Percentiles rank a stretch among this genome's conserved stretches.
Conservation (phyloP, 495 filamentous ascomycete species). For the Hypoxylon subgilvum region DNA sequence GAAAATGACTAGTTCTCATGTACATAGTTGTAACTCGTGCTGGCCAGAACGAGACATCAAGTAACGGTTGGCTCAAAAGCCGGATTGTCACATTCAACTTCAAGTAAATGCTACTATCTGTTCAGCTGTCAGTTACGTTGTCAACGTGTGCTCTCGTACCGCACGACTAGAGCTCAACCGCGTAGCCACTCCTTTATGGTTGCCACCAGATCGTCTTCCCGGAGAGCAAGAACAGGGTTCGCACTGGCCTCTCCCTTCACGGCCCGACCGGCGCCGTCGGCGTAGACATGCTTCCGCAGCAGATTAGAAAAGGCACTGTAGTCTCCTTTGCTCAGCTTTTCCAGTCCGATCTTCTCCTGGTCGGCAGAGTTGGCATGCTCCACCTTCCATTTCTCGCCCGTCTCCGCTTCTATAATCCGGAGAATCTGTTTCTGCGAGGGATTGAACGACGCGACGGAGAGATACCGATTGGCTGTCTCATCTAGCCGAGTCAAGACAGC, state of each 20-base stretch:
- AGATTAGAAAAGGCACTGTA: conserved; percentile 52
- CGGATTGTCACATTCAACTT: conserved; percentile 2
- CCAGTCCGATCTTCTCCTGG: conserved; percentile 50
- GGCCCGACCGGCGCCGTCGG: conserved; percentile 55
- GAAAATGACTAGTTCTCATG: conserved; percentile 1
- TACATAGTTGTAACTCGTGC: conserved; percentile 17
- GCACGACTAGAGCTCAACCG: no score
- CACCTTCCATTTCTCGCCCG: conserved; percentile 50
- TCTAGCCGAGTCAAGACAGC: conserved; percentile 58
- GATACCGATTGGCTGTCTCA: conserved; percentile 59
- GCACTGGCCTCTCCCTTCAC: conserved; percentile 39
- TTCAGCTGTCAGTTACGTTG: no score
- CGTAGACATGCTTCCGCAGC: conserved; percentile 41
- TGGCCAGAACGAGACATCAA: no score
- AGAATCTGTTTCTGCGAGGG: conserved; percentile 63
- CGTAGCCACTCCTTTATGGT: conserved; percentile 37
- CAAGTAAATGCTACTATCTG: no score
- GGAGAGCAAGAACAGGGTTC: conserved; percentile 27
- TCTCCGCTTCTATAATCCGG: conserved; percentile 54
- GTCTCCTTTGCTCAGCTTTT: conserved; percentile 51
- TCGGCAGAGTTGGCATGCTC: conserved; percentile 49
- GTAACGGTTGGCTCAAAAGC: no score
- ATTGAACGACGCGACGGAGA: conserved; percentile 58
- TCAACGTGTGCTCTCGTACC: no score
- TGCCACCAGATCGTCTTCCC: conserved; percentile 38